phyloP scores from a whole-genome alignment of 345 rosid species.

The Punica granatum region DNA sequence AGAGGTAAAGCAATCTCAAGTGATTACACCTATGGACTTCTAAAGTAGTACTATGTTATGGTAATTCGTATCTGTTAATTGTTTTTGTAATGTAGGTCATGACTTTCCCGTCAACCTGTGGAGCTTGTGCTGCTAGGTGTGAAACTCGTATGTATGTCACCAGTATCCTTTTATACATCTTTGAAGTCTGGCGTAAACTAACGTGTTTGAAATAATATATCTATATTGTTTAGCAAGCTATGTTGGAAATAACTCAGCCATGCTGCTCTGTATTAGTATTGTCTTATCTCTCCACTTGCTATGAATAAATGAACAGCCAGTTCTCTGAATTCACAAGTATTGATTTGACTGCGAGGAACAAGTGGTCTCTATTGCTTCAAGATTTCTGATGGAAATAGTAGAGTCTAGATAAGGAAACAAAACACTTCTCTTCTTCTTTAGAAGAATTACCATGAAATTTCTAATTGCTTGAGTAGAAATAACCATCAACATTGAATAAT shows the following conservation, averaged over 20 bases:
- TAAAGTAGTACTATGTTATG: not conserved
- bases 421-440: too few relatives aligned
- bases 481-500: not conserved
- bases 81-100: slow-evolving; percentile 30
- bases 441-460: not conserved
- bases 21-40: not conserved
- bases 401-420: not conserved
- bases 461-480: not conserved
- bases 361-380: not conserved
- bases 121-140: slow-evolving; percentile 34
- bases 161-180: slow-evolving; percentile 39
- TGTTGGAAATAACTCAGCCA: not conserved
- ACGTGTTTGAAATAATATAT: not conserved
- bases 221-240: too few relatives aligned
- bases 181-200: too few relatives aligned
- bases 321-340: not conserved
- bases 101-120: slow-evolving; percentile 59
- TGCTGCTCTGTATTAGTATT: not conserved
- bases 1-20: slow-evolving; percentile 40
- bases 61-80: not conserved
- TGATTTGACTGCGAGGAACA: not conserved
- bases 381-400: not conserved
- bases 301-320: not conserved
- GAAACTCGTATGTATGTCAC: slow-evolving; percentile 61
- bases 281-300: not conserved